Evolutionary conservation across 1,139 yeast species (phyloP).

Genomic region (Pichia sp.): DNA sequence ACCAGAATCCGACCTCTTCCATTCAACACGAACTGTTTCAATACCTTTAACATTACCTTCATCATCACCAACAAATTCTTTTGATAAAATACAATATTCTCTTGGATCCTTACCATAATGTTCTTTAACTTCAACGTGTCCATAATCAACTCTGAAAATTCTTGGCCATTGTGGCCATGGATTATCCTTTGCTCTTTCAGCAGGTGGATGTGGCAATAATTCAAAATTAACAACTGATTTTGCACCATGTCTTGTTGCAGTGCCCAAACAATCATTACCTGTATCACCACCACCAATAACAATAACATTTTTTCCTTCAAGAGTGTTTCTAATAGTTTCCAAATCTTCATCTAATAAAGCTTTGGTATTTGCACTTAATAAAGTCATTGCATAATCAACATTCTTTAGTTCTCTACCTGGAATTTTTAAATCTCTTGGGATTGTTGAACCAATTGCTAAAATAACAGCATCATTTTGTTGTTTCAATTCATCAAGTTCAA

Average conservation of each 20-base stretch:
- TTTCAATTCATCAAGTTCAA: conserved; percentile 63
- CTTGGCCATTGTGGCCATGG: conserved; percentile 99
- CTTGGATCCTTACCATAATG: conserved; percentile 98
- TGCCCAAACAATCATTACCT: conserved; percentile 98
- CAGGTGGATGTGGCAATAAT: conserved; percentile 87
- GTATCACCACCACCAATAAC: conserved; percentile 99
- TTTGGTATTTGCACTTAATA: conserved; percentile 82
- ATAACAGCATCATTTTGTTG: conserved; percentile 71
- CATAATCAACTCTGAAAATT: conserved; percentile 94
- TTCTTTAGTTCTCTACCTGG: conserved; percentile 90
- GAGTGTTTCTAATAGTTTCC: conserved; percentile 63
- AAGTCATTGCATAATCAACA: conserved; percentile 91
- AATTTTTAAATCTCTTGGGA: conserved; percentile 89
- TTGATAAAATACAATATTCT: conserved; percentile 89
- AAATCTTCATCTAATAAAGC: conserved; percentile 78
- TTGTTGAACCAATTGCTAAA: conserved; percentile 92
- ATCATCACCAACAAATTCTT: conserved; percentile 91
- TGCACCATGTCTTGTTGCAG: conserved; percentile 96
- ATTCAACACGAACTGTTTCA: conserved; percentile 93
- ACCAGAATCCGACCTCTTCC: conserved; percentile 93
- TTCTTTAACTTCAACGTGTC: conserved; percentile 90
- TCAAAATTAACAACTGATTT: conserved; percentile 94
- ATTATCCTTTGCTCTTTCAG: conserved; percentile 81
- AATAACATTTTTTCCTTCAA: conserved; percentile 83
- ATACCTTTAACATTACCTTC: conserved; percentile 91